Evolutionary conservation across 2,329 filamentous ascomycete genomes (phyloP).

Genomic region (Anisogramma anomala): DNA sequence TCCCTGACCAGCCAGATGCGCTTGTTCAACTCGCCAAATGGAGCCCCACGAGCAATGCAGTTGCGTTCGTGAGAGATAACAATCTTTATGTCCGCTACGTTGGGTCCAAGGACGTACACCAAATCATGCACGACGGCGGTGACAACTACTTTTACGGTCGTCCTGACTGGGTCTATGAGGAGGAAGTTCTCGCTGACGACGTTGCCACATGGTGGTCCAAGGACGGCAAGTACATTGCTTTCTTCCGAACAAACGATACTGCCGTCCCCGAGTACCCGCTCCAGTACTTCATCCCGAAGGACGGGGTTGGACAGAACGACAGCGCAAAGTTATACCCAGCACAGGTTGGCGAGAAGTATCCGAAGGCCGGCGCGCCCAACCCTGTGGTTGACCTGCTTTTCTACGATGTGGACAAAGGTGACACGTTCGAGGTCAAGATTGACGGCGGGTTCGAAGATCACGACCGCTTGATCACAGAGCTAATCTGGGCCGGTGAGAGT

Average conservation of each 20-base stretch:
- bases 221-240: slow-evolving; percentile 81
- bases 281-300: slow-evolving; percentile 82
- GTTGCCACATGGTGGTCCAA: slow-evolving; percentile 92
- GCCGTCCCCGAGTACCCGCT: slow-evolving; percentile 83
- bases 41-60: slow-evolving; percentile 75
- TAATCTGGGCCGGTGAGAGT: slow-evolving; percentile 79
- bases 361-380: slow-evolving; percentile 89
- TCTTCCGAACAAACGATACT: slow-evolving; percentile 87
- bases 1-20: slow-evolving; percentile 53
- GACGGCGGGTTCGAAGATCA: slow-evolving; percentile 67
- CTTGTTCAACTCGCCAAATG: slow-evolving; percentile 76
- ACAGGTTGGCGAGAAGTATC: slow-evolving; percentile 87
- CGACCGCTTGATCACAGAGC: slow-evolving; percentile 81
- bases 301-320: slow-evolving; percentile 58
- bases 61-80: slow-evolving; percentile 85
- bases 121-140: slow-evolving; percentile 80
- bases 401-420: slow-evolving; percentile 67
- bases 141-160: slow-evolving; percentile 87
- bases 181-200: slow-evolving; percentile 67
- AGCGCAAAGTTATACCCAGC: slow-evolving; percentile 87
- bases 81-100: slow-evolving; percentile 72
- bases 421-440: slow-evolving; percentile 71
- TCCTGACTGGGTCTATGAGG: slow-evolving; percentile 93
- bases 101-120: slow-evolving; percentile 44
- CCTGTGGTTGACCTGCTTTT: slow-evolving; percentile 80